Evolutionary conservation across 768 basidiomycete species (phyloP).

Genomic region (Collybia sordida): DNA sequence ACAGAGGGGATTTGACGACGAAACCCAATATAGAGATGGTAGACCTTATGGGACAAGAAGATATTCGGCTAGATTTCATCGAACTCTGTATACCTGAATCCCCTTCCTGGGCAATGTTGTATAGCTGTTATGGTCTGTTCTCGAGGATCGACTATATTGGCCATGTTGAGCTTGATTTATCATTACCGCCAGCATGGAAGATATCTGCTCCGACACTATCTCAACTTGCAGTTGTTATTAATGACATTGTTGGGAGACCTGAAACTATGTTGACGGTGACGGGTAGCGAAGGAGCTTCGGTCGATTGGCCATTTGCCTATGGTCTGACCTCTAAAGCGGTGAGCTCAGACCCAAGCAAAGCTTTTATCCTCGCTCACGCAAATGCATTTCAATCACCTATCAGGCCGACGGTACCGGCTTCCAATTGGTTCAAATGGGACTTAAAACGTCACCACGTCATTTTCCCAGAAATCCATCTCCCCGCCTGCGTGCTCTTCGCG

Average conservation of each 20-base stretch:
- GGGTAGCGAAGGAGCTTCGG: not conserved
- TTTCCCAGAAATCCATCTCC: not conserved
- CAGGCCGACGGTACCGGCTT: not conserved
- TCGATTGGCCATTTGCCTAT: not conserved
- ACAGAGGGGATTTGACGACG: slow-evolving; percentile 5
- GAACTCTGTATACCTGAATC: not conserved
- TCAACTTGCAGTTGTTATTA: slow-evolving; percentile 9
- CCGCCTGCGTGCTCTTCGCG: slow-evolving; percentile 5
- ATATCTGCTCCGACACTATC: not conserved
- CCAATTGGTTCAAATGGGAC: not conserved
- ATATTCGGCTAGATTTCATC: not conserved
- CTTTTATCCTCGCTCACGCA: too few species aligned
- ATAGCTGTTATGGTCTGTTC: slow-evolving; percentile 1
- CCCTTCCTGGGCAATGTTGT: not conserved
- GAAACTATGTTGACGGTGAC: slow-evolving; percentile 6
- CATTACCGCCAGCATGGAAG: not conserved
- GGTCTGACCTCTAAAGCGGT: not conserved
- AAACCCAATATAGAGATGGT: slow-evolving; percentile 1
- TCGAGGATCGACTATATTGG: slow-evolving; percentile 3
- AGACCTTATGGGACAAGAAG: not conserved
- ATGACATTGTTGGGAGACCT: slow-evolving; percentile 4
- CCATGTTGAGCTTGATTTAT: not conserved
- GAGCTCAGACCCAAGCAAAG: not conserved
- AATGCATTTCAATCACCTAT: not conserved
- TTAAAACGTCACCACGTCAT: not conserved